Evolutionary conservation across 352 stramenopile species (phyloP), one percentile per base, ranked within the genome.

Genomic region (Blastocystis sp.): DNA sequence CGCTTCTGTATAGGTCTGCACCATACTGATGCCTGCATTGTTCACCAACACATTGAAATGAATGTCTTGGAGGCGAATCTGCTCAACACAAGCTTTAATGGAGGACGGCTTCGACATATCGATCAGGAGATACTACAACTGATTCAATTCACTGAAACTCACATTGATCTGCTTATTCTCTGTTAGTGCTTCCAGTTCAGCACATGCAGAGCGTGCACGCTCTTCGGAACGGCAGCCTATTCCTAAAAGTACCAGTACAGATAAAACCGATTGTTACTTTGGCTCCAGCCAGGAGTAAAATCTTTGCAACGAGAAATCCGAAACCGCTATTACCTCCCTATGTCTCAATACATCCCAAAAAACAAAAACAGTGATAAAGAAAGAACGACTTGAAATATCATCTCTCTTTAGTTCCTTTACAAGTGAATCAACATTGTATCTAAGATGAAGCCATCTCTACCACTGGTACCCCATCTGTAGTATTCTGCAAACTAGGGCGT

Each of bases 291-390:
- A 16, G 18, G 16, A 85, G 34, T 26, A 85, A 43, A 11, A 65
- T 85, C 20, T 45, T 34, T 0, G 73, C 54, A 39, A 66, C 73
- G 3, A 66, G 7, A 85, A 66, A 85, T n/a, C 73, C 73, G 26
- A 85, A 85, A 0, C 73, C 73, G 45, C 73, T 85, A 26, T 85
- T 85, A 7, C 73, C 73, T 54, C 73, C 73, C 73, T 85, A 85
- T 18, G 20, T 4, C 18, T 34, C 26, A 26, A 69, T 20, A 26
- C 26, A 1, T 16, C 18, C 8, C 11, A 39, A 9, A 54, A 26
- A 13, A 6, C 13, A 69, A 34, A 34, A 34, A 85, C 73, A 24
- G 73, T 85, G 16, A 85, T 85, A 34, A 85, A 65, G 30, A 85
- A 66, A 54, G 45, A 68, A 45, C 73, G 73, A 55, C 47, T 66